These are phyloP conservation scores for Teratosphaeria epicoccoides DNA, from an alignment of 2,329 filamentous ascomycete genomes.

Conservation along the genomic window DNA sequence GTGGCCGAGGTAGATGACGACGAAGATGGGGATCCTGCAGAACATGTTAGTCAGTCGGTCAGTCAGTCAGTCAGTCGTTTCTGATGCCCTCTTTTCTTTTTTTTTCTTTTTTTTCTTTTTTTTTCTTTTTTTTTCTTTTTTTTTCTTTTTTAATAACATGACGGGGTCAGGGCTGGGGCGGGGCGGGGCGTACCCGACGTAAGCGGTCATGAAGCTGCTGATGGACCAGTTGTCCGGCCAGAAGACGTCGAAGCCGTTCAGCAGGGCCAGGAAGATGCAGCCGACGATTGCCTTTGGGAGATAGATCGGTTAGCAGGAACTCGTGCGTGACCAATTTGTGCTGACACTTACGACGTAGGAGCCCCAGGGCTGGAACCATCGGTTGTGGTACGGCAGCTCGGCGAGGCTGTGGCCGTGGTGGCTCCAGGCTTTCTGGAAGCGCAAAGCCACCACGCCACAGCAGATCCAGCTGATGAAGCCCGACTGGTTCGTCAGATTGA, in stretches of 20 bases:
- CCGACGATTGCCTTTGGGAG: slow-evolving; percentile 45
- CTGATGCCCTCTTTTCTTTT: too few relatives aligned
- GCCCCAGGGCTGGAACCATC: slow-evolving; percentile 50
- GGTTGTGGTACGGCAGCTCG: slow-evolving; percentile 43
- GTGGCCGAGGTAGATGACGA: slow-evolving; percentile 45
- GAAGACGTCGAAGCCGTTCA: slow-evolving; percentile 69
- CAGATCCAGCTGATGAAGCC: slow-evolving; percentile 46
- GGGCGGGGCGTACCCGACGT: slow-evolving; percentile 34
- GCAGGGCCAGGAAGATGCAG: slow-evolving; percentile 53
- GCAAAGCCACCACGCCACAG: slow-evolving; percentile 46
- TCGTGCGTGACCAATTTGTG: too few relatives aligned
- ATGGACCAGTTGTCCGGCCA: slow-evolving; percentile 54
- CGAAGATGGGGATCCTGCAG: slow-evolving; percentile 51
- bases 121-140: too few relatives aligned
- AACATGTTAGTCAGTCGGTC: slow-evolving; percentile 1
- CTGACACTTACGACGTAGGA: slow-evolving; percentile 37
- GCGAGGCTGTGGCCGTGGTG: slow-evolving; percentile 40
- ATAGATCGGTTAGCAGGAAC: too few relatives aligned
- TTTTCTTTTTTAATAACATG: too few relatives aligned
- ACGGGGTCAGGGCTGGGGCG: too few relatives aligned
- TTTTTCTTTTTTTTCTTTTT: too few relatives aligned
- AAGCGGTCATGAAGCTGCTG: slow-evolving; percentile 54
- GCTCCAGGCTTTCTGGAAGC: slow-evolving; percentile 49
- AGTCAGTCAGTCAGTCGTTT: not conserved
- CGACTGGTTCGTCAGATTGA: slow-evolving; percentile 54